These are phyloP conservation scores for Cichorium intybus DNA, from an alignment of 140 eudicot genomes.

Conservation along the genomic window DNA sequence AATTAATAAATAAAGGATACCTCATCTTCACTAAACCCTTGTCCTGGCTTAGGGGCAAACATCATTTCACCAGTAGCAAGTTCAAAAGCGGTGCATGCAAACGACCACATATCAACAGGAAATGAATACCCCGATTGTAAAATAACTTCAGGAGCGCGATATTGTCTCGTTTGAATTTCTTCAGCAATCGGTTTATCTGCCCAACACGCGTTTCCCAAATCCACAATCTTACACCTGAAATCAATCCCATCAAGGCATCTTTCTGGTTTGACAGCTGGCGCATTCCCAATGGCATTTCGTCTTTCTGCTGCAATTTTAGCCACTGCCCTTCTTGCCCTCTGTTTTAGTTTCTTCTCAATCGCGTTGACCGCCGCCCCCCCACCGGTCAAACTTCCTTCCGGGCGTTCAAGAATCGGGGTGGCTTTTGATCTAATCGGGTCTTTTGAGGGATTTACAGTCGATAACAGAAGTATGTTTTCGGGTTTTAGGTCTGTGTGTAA, in stretches of 20 bases:
- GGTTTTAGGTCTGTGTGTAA: conserved; percentile 94
- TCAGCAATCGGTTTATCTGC: conserved; percentile 69
- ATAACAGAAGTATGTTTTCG: conserved; percentile 79
- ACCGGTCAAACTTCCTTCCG: conserved; percentile 73
- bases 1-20: conserved; percentile 31
- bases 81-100: conserved; percentile 98
- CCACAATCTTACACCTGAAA: conserved; percentile 86
- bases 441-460: conserved; percentile 84
- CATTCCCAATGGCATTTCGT: conserved; percentile 54
- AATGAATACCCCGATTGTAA: conserved; percentile 72
- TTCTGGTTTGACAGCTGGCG: conserved; percentile 51
- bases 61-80: conserved; percentile 99
- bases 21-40: conserved; percentile 93
- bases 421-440: conserved; percentile 69
- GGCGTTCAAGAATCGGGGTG: conserved; percentile 81
- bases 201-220: conserved; percentile 99
- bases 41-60: conserved; percentile 91
- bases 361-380: conserved; percentile 50
- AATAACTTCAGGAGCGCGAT: conserved; percentile 95
- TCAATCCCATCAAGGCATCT: conserved; percentile 83
- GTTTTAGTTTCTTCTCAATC: conserved; percentile 84
- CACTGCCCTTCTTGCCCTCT: conserved; percentile 91
- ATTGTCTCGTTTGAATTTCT: conserved; percentile 96
- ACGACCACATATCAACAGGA: conserved; percentile 97
- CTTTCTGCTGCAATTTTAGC: conserved; percentile 78